These are phyloP conservation scores for Globisporangium rhizosaccharum DNA, from an alignment of 352 stramenopile genomes.

Conservation along the genomic window DNA sequence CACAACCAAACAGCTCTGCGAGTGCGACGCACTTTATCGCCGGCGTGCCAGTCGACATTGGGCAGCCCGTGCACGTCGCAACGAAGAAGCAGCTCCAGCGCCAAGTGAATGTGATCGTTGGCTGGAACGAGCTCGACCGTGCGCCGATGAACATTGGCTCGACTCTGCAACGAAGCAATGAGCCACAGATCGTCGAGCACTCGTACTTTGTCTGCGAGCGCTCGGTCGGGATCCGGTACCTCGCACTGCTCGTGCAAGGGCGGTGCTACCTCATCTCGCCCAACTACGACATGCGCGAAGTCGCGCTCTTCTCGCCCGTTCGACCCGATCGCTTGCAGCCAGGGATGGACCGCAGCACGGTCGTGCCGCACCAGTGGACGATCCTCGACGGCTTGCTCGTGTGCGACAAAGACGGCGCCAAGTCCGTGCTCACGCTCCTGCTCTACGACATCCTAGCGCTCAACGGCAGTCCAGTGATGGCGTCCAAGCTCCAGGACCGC, in stretches of 20 bases:
- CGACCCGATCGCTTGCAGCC: constrained; percentile 71
- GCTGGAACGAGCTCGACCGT: constrained; percentile 72
- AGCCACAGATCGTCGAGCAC: constrained; percentile 72
- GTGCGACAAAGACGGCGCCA: constrained; percentile 71
- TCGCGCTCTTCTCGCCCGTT: constrained; percentile 71
- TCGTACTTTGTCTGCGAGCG: constrained; percentile 84
- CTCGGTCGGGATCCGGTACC: constrained; percentile 71
- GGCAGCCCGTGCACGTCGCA: constrained; percentile 52
- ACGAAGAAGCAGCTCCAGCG: constrained; percentile 79
- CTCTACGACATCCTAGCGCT: constrained; percentile 83
- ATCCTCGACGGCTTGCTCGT: constrained; percentile 81
- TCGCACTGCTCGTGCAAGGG: constrained; percentile 71
- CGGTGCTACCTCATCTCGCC: constrained; percentile 79
- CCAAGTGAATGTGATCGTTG: constrained; percentile 78
- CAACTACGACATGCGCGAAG: constrained; percentile 83
- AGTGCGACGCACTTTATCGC: constrained; percentile 23
- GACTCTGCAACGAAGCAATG: constrained; percentile 64
- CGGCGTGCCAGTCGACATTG: constrained; percentile 60
- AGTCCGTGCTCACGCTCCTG: constrained; percentile 69
- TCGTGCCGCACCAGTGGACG: constrained; percentile 85
- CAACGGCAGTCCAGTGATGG: constrained; percentile 79
- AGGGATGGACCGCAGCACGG: constrained; percentile 59
- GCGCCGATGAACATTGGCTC: constrained; percentile 69
- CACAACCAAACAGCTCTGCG: constrained; percentile 8
- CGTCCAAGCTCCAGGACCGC: constrained; percentile 79